Evolutionary conservation across 768 basidiomycete genomes (phyloP).

Genomic region (Xerocomus potaroensis): DNA sequence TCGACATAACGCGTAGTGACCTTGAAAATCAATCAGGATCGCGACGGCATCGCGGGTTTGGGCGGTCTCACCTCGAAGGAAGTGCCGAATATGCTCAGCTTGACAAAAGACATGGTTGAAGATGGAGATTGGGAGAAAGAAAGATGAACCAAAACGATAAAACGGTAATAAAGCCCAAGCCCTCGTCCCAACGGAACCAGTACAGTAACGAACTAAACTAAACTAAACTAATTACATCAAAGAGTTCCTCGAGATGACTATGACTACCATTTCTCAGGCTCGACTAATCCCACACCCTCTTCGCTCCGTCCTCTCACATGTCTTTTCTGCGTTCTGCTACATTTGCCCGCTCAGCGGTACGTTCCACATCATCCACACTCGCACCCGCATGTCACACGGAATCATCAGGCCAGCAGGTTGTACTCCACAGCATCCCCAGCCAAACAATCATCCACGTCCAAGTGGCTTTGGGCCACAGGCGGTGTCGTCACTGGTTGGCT

Average conservation of each 20-base stretch:
- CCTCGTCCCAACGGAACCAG: constrained; percentile 12
- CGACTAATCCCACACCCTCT: background rate
- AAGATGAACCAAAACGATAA: constrained; percentile 11
- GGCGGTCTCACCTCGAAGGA: constrained; percentile 81
- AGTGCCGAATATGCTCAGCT: constrained; percentile 97
- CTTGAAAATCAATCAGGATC: constrained; percentile 38
- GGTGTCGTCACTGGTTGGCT: constrained; percentile 41
- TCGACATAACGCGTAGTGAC: constrained; percentile 99
- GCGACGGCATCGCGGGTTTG: constrained; percentile 13
- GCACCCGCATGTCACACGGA: background rate
- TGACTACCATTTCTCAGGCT: constrained; percentile 12
- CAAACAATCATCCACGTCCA: constrained; percentile 46
- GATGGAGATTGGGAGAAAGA: constrained; percentile 10
- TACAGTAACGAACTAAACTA: too few relatives aligned
- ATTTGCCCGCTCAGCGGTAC: constrained; percentile 42
- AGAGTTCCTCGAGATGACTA: background rate
- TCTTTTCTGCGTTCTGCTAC: constrained; percentile 39
- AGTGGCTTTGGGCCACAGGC: constrained; percentile 34
- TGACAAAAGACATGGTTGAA: constrained; percentile 81
- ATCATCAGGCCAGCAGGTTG: constrained; percentile 37
- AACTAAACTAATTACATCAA: too few relatives aligned
- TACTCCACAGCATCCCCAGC: constrained; percentile 45
- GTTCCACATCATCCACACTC: background rate
- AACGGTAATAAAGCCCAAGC: constrained; percentile 19
- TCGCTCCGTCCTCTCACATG: constrained; percentile 31